Evolutionary conservation across 768 basidiomycete species (phyloP).

Genomic region (Russula emetica): DNA sequence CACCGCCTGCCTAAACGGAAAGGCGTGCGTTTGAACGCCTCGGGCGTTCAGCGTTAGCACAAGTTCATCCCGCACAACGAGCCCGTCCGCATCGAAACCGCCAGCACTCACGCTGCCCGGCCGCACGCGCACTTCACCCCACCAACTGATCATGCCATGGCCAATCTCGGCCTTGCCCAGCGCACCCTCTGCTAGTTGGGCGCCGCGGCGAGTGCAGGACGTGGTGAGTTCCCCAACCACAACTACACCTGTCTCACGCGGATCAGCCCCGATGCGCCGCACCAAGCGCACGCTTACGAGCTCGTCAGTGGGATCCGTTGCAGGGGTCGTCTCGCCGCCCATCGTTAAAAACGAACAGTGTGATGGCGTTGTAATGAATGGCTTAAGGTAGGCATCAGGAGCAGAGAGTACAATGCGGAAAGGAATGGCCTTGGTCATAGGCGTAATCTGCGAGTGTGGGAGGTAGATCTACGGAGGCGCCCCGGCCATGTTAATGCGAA

Average conservation of each 20-base stretch:
- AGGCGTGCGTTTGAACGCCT: conserved; percentile 5
- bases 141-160: conserved; percentile 16
- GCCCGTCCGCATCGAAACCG: conserved; percentile 15
- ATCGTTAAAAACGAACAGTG: conserved; percentile 19
- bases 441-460: conserved; percentile 22
- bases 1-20: conserved; percentile 25
- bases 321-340: background rate
- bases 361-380: background rate
- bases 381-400: conserved; percentile 20
- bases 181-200: conserved; percentile 4
- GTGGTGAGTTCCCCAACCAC: conserved; percentile 10
- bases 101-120: conserved; percentile 8
- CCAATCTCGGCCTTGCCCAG: conserved; percentile 10
- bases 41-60: conserved; percentile 17
- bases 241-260: conserved; percentile 20
- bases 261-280: conserved; percentile 16
- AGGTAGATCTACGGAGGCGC: conserved; percentile 16
- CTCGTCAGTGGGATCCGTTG: background rate
- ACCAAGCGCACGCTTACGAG: conserved; percentile 16
- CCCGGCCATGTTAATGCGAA: background rate
- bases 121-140: conserved; percentile 19
- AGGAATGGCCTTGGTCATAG: conserved; percentile 6
- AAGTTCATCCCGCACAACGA: conserved; percentile 19
- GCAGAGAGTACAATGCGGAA: conserved; percentile 21
- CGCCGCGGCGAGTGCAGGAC: background rate